phyloP scores from a whole-genome alignment of 768 basidiomycete species.

The Dendrothele bispora region DNA sequence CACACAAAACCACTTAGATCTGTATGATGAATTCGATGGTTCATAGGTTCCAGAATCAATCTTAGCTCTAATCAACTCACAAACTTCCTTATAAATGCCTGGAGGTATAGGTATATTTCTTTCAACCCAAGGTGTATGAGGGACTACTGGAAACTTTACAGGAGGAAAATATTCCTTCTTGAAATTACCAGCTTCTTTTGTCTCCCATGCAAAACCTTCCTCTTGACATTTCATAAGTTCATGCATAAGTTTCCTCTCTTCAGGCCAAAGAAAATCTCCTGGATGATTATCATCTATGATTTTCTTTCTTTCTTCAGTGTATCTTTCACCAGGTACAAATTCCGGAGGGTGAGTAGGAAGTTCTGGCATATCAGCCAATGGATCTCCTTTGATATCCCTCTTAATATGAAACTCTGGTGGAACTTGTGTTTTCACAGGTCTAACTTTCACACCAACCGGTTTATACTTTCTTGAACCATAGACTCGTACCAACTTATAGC shows the following conservation, averaged over 20 bases:
- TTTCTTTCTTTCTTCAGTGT: slow-evolving; percentile 19
- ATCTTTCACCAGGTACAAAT: slow-evolving; percentile 15
- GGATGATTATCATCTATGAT: slow-evolving; percentile 12
- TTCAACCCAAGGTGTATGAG: slow-evolving; percentile 33
- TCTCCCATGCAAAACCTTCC: slow-evolving; percentile 37
- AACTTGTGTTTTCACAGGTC: slow-evolving; percentile 9
- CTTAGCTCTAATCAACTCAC: slow-evolving; percentile 19
- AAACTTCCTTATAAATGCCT: slow-evolving; percentile 22
- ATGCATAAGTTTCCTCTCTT: slow-evolving; percentile 30
- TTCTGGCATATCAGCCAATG: slow-evolving; percentile 13
- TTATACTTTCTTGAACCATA: slow-evolving; percentile 18
- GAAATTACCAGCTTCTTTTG: slow-evolving; percentile 33
- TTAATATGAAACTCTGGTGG: slow-evolving; percentile 19
- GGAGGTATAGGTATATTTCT: slow-evolving; percentile 29
- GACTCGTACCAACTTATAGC: neutral
- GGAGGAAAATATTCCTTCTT: slow-evolving; percentile 31
- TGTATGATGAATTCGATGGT: slow-evolving; percentile 29
- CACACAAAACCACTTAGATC: slow-evolving; percentile 35
- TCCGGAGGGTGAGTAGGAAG: slow-evolving; percentile 11
- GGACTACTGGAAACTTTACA: slow-evolving; percentile 28
- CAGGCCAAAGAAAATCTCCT: slow-evolving; percentile 27
- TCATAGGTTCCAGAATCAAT: slow-evolving; percentile 33
- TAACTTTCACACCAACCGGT: slow-evolving; percentile 16
- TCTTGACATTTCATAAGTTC: slow-evolving; percentile 32
- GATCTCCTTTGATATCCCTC: slow-evolving; percentile 19